Evolutionary conservation across 2,329 filamentous ascomycete genomes (phyloP).

Genomic region (Neospermospora avenae): DNA sequence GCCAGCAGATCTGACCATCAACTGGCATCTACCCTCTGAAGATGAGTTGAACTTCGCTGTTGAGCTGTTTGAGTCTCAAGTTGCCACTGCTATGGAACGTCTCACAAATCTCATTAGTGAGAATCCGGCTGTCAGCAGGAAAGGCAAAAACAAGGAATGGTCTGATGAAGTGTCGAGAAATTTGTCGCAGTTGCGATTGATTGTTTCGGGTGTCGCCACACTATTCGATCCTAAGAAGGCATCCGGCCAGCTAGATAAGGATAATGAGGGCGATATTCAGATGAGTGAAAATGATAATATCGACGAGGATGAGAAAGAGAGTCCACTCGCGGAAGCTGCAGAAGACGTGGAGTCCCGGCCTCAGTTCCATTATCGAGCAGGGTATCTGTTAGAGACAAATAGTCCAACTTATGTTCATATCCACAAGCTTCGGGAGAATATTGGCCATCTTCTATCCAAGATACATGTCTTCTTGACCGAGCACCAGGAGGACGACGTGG

Average conservation of each 20-base stretch:
- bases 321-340: slow-evolving; percentile 56
- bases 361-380: slow-evolving; percentile 83
- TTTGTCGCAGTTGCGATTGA: slow-evolving; percentile 80
- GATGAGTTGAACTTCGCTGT: slow-evolving; percentile 86
- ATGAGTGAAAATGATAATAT: slow-evolving; percentile 46
- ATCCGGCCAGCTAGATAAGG: slow-evolving; percentile 49
- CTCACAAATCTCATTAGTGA: slow-evolving; percentile 78
- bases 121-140: slow-evolving; percentile 77
- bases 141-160: slow-evolving; percentile 97
- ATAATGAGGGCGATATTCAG: slow-evolving; percentile 43
- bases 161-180: slow-evolving; percentile 93
- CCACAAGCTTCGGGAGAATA: slow-evolving; percentile 74
- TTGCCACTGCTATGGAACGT: slow-evolving; percentile 69
- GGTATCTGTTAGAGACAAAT: slow-evolving; percentile 69
- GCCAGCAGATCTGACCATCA: slow-evolving; percentile 73
- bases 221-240: slow-evolving; percentile 80
- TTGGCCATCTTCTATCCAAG: slow-evolving; percentile 76
- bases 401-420: slow-evolving; percentile 69
- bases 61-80: slow-evolving; percentile 82
- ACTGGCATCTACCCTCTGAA: slow-evolving; percentile 82
- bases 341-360: slow-evolving; percentile 82
- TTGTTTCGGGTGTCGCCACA: slow-evolving; percentile 84
- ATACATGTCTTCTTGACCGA: slow-evolving; percentile 80
- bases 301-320: slow-evolving; percentile 55
- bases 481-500: slow-evolving; percentile 91